Conservation (phyloP, 1,284 basidiomycete species). For the Cronartium ribicola region DNA sequence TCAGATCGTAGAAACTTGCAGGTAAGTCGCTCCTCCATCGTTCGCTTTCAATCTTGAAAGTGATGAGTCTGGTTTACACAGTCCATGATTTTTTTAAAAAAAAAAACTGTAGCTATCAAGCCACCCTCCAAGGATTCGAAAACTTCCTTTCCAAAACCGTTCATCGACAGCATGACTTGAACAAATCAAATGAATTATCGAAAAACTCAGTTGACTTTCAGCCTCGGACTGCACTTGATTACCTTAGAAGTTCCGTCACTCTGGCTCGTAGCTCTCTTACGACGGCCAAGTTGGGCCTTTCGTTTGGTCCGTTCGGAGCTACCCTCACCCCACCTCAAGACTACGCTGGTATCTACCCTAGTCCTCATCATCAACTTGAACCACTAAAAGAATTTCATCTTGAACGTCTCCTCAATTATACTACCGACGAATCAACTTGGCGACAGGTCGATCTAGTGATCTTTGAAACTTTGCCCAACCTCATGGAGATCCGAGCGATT, state of each 20-base stretch:
- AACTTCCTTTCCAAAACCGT: neutral
- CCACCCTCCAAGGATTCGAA: constrained; percentile 18
- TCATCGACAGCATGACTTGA: neutral
- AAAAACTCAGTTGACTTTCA: neutral
- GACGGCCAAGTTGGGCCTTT: constrained; percentile 58
- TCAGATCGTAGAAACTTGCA: constrained; percentile 10
- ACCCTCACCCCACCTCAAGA: constrained; percentile 66
- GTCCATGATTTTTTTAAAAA: neutral
- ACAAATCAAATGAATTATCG: neutral
- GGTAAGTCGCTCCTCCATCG: constrained; percentile 1
- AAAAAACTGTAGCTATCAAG: constrained; percentile 13
- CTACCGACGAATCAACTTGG: constrained; percentile 59
- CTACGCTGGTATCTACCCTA: constrained; percentile 45
- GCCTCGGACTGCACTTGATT: neutral
- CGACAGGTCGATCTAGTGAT: constrained; percentile 62
- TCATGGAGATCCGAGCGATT: constrained; percentile 65
- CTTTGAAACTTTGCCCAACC: constrained; percentile 73
- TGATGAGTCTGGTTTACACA: neutral
- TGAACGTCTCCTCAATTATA: constrained; percentile 61
- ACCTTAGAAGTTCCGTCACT: constrained; percentile 4
- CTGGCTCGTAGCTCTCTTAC: constrained; percentile 6
- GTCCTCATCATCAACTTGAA: constrained; percentile 32
- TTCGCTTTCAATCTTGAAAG: neutral
- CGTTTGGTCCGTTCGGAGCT: constrained; percentile 70
- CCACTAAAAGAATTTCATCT: constrained; percentile 31